phyloP scores from a whole-genome alignment of 1,139 yeast genomes.

The Wickerhamiella infanticola region DNA sequence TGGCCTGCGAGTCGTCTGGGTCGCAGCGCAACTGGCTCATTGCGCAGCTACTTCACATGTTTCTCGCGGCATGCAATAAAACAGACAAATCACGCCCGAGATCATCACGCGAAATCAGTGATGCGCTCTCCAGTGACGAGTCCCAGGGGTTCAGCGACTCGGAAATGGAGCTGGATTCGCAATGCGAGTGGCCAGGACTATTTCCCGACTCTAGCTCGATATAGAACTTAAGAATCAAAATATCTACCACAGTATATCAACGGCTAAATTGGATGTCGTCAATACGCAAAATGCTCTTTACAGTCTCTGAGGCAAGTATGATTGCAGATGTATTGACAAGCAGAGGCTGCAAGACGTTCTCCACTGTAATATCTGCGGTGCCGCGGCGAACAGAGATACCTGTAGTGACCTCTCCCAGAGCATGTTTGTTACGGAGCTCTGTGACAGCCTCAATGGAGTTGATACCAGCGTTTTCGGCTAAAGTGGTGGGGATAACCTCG shows the following conservation, averaged over 20 bases:
- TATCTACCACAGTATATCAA: constrained; percentile 19
- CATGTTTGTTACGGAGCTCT: constrained; percentile 85
- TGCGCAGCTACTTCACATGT: too few species aligned
- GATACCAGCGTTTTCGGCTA: constrained; percentile 96
- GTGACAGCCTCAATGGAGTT: constrained; percentile 92
- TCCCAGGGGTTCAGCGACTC: too few species aligned
- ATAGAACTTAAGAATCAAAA: too few species aligned
- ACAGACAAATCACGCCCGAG: too few species aligned
- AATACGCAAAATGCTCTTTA: constrained; percentile 84
- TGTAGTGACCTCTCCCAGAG: constrained; percentile 79
- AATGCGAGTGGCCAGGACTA: too few species aligned
- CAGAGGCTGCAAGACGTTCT: constrained; percentile 92
- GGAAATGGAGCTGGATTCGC: too few species aligned
- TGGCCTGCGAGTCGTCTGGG: too few species aligned
- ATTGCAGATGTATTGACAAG: constrained; percentile 89
- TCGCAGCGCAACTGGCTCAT: too few species aligned
- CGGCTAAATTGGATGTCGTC: constrained; percentile 86
- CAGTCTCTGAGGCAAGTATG: constrained; percentile 89
- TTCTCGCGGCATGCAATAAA: too few species aligned
- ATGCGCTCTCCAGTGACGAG: too few species aligned
- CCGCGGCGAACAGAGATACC: constrained; percentile 92
- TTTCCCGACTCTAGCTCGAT: too few species aligned
- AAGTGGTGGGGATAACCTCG: constrained; percentile 90
- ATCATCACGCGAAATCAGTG: too few species aligned
- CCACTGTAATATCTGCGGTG: constrained; percentile 83